A percentile compares a stretch with the other conserved stretches of the same genome.
Conservation (phyloP, 345 rosid genomes). For the Gossypium bickii region DNA sequence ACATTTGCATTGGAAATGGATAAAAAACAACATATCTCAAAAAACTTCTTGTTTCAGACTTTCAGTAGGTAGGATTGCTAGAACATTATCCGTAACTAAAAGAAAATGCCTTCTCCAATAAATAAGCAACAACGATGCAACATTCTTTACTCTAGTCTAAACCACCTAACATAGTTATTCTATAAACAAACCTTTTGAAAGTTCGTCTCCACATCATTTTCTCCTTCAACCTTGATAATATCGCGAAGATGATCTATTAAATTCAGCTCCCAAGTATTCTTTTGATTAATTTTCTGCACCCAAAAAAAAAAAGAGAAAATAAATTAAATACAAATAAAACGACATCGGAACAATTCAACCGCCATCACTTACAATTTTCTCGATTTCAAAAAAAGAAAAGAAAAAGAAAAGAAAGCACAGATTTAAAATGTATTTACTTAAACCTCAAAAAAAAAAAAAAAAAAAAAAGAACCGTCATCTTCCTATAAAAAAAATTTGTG, state of each 20-base stretch:
- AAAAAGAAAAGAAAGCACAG: neutral
- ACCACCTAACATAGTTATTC: neutral
- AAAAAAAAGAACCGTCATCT: too few species aligned
- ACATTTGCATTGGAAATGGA: neutral
- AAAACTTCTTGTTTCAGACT: neutral
- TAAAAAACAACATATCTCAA: neutral
- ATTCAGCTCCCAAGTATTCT: conserved; percentile 85
- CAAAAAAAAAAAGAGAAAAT: conserved; percentile 5
- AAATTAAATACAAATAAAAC: neutral
- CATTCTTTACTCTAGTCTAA: neutral
- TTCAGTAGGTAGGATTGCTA: neutral
- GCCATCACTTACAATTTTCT: neutral
- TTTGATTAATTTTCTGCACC: conserved; percentile 79
- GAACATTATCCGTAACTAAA: neutral
- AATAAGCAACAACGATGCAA: neutral
- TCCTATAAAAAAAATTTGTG: neutral
- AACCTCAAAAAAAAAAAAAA: neutral
- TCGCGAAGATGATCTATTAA: conserved; percentile 82
- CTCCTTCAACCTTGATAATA: conserved; percentile 86
- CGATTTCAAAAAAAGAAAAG: neutral
- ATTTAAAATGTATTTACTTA: neutral
- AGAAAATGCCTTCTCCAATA: neutral
- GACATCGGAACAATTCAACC: neutral
- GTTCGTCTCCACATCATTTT: conserved; percentile 74
- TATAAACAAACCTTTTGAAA: conserved; percentile 68